Conservation (phyloP, 2,329 filamentous ascomycete species). For the Canariomyces notabilis region DNA sequence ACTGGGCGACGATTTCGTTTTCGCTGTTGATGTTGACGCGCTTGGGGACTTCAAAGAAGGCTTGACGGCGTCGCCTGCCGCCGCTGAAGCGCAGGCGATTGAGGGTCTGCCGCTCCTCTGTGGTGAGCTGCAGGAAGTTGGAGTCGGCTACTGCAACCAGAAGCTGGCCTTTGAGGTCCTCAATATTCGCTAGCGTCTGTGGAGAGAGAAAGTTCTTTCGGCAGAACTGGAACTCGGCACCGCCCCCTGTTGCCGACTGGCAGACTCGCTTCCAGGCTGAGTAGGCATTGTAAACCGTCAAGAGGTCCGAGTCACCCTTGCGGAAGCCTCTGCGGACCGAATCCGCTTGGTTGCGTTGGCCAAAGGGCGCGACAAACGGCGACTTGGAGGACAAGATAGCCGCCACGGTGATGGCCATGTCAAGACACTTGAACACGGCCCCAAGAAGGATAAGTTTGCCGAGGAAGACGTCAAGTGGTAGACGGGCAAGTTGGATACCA, state of each 20-base stretch:
- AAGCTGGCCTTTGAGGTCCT: slow-evolving; percentile 91
- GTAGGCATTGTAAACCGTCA: slow-evolving; percentile 94
- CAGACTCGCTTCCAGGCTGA: slow-evolving; percentile 81
- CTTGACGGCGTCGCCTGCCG: slow-evolving; percentile 56
- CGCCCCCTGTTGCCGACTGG: slow-evolving; percentile 52
- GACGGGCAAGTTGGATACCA: slow-evolving; percentile 76
- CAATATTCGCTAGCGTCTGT: slow-evolving; percentile 86
- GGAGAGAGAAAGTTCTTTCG: slow-evolving; percentile 87
- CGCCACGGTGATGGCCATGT: slow-evolving; percentile 86
- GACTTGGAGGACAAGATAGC: slow-evolving; percentile 93
- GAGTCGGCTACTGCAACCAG: slow-evolving; percentile 80
- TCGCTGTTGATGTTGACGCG: slow-evolving; percentile 70
- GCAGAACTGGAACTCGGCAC: slow-evolving; percentile 84
- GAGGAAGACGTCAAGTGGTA: slow-evolving; percentile 90
- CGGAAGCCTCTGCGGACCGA: slow-evolving; percentile 73
- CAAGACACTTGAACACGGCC: slow-evolving; percentile 81
- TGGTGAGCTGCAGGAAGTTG: slow-evolving; percentile 70
- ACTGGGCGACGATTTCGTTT: slow-evolving; percentile 72
- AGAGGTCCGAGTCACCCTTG: slow-evolving; percentile 81
- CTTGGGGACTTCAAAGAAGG: slow-evolving; percentile 77
- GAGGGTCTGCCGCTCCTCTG: slow-evolving; percentile 65
- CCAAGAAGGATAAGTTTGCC: slow-evolving; percentile 89
- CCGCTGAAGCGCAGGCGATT: slow-evolving; percentile 60
- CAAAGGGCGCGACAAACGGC: slow-evolving; percentile 83
- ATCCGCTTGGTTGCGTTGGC: slow-evolving; percentile 76